A percentile compares a stretch with the other conserved stretches of the same genome.
phyloP scores from a whole-genome alignment of 768 basidiomycete genomes.

The Suillus fuscotomentosus region DNA sequence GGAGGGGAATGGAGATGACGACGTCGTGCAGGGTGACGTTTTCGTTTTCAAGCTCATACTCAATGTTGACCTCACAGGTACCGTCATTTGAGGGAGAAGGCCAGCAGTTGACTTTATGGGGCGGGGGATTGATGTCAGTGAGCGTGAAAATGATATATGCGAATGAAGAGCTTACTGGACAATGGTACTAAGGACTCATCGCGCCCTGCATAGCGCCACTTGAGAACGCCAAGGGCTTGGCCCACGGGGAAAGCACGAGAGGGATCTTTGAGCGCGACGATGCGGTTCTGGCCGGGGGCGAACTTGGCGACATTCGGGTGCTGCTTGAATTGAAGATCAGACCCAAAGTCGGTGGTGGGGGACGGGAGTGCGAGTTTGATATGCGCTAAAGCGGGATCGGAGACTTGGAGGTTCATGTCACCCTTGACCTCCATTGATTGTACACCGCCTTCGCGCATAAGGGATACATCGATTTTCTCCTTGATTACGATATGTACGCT shows the following conservation, averaged over 20 bases:
- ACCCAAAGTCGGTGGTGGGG: slow-evolving; percentile 55
- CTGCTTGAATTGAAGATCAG: slow-evolving; percentile 90
- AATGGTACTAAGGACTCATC: slow-evolving; percentile 92
- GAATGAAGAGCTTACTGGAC: slow-evolving; percentile 62
- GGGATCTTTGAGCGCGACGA: slow-evolving; percentile 83
- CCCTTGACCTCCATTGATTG: slow-evolving; percentile 90
- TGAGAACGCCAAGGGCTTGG: slow-evolving; percentile 82
- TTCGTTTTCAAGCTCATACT: slow-evolving; percentile 93
- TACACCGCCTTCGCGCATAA: slow-evolving; percentile 89
- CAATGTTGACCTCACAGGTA: slow-evolving; percentile 93
- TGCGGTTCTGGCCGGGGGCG: slow-evolving; percentile 57
- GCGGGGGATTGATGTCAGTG: background rate
- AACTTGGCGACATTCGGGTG: slow-evolving; percentile 95
- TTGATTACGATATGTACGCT: slow-evolving; percentile 88
- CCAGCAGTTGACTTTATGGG: slow-evolving; percentile 86
- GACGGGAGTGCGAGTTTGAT: slow-evolving; percentile 66
- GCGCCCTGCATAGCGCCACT: slow-evolving; percentile 88
- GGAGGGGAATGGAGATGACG: slow-evolving; percentile 88
- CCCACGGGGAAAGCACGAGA: slow-evolving; percentile 84
- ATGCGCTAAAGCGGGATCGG: slow-evolving; percentile 71
- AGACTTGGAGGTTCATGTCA: slow-evolving; percentile 88
- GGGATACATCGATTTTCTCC: slow-evolving; percentile 76
- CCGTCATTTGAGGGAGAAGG: slow-evolving; percentile 90
- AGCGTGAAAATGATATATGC: background rate
- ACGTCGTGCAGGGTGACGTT: slow-evolving; percentile 80